These are phyloP conservation scores for Cicer yamashitae DNA, from an alignment of 306 rosid species.

Conservation along the genomic window DNA sequence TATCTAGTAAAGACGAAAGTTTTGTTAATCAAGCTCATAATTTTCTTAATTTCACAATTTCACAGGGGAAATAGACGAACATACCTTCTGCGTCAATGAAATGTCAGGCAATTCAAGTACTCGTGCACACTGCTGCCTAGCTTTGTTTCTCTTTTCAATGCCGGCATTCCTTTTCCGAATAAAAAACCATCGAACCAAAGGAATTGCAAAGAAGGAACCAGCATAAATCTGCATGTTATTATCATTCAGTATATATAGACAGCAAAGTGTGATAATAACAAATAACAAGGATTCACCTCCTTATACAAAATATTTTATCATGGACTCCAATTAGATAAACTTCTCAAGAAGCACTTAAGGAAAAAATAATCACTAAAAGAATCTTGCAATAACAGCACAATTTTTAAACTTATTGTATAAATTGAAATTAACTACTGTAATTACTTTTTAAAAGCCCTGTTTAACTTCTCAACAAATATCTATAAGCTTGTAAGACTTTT, in stretches of 20 bases:
- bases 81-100: constrained; percentile 88
- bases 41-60: constrained; percentile 27
- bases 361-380: not conserved
- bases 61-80: constrained; percentile 10
- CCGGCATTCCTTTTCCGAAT: constrained; percentile 66
- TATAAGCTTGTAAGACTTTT: not conserved
- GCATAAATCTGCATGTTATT: constrained; percentile 80
- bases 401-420: not conserved
- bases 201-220: constrained; percentile 98
- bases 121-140: constrained; percentile 69
- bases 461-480: not conserved
- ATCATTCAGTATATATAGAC: constrained; percentile 38
- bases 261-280: constrained; percentile 9
- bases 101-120: constrained; percentile 82
- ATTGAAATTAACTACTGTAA: not conserved
- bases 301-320: not conserved
- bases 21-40: not conserved
- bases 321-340: not conserved
- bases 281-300: constrained; percentile 34
- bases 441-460: not conserved
- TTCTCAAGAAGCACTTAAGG: not conserved
- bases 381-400: not conserved
- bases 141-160: constrained; percentile 85
- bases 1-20: constrained; percentile 12
- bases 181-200: constrained; percentile 85